Evolutionary conservation across 1,284 basidiomycete genomes (phyloP).

Genomic region (Microbotryomycetes sp.): DNA sequence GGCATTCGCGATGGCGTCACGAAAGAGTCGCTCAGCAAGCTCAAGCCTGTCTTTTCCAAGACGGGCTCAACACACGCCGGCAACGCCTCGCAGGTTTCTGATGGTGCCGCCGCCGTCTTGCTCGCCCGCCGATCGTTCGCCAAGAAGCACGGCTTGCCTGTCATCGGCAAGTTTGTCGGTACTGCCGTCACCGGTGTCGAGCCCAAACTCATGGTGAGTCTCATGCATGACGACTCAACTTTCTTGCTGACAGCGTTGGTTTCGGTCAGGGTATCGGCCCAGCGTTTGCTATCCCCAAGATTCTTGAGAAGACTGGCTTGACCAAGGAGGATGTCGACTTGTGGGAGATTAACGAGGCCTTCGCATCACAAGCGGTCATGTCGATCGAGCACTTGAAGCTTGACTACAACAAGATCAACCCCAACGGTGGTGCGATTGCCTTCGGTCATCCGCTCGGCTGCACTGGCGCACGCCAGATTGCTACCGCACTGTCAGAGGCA

Average conservation of each 20-base stretch:
- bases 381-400: conserved; percentile 51
- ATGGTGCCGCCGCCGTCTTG: conserved; percentile 91
- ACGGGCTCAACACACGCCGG: conserved; percentile 84
- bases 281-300: conserved; percentile 72
- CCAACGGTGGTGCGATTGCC: conserved; percentile 46
- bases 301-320: conserved; percentile 67
- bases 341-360: conserved; percentile 75
- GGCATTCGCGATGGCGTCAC: conserved; percentile 88
- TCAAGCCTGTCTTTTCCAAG: conserved; percentile 88
- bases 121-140: conserved; percentile 79
- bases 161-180: conserved; percentile 84
- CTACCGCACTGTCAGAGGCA: conserved; percentile 72
- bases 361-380: conserved; percentile 45
- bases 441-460: conserved; percentile 45
- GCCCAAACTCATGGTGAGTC: conserved; percentile 60
- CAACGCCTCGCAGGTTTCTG: conserved; percentile 56
- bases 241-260: background rate
- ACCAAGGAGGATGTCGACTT: conserved; percentile 71
- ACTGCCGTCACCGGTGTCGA: conserved; percentile 64
- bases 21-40: conserved; percentile 71
- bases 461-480: conserved; percentile 76
- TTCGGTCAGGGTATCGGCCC: conserved; percentile 61
- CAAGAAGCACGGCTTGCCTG: conserved; percentile 78
- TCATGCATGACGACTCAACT: background rate
- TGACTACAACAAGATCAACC: conserved; percentile 45